A percentile compares a stretch with the other conserved stretches of the same genome.
Conservation (phyloP, 208 protist genomes). For the Lotmaria passim region DNA sequence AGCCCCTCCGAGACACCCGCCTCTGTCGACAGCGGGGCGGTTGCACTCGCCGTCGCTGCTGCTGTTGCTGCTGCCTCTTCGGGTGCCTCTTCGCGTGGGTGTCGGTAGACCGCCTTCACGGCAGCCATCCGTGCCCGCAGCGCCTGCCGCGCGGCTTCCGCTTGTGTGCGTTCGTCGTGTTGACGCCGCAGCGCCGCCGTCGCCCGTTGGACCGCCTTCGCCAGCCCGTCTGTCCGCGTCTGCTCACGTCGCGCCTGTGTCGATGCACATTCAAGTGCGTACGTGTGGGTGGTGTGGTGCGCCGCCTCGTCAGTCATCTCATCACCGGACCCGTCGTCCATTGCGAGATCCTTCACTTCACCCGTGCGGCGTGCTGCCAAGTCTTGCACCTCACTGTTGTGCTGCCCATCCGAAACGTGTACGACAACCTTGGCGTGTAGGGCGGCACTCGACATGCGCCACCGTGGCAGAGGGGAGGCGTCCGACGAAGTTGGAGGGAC, state of each 20-base stretch:
- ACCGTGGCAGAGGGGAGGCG: not conserved
- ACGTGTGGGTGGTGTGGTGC: slow-evolving; percentile 3
- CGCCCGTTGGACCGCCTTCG: slow-evolving; percentile 42
- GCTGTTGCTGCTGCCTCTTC: not conserved
- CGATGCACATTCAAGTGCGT: slow-evolving; percentile 8
- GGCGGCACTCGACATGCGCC: slow-evolving; percentile 28
- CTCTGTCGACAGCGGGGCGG: not conserved
- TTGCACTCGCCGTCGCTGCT: not conserved
- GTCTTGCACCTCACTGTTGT: not conserved
- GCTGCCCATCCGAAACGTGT: not conserved
- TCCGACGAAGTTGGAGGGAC: not conserved
- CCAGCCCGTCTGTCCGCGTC: slow-evolving; percentile 12
- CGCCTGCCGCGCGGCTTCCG: slow-evolving; percentile 2
- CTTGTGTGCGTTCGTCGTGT: slow-evolving; percentile 12
- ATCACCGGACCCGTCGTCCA: not conserved
- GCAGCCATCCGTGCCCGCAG: slow-evolving; percentile 27
- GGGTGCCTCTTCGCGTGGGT: slow-evolving; percentile 2
- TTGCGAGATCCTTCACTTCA: not conserved
- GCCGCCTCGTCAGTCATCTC: not conserved
- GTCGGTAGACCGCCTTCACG: slow-evolving; percentile 15
- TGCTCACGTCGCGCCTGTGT: not conserved
- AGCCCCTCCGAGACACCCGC: no score
- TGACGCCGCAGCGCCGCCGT: slow-evolving; percentile 23
- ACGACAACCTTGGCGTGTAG: slow-evolving; percentile 20
- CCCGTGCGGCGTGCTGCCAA: not conserved